Evolutionary conservation across 164 flowering plant genomes (phyloP).

Genomic region (Vitis riparia): DNA sequence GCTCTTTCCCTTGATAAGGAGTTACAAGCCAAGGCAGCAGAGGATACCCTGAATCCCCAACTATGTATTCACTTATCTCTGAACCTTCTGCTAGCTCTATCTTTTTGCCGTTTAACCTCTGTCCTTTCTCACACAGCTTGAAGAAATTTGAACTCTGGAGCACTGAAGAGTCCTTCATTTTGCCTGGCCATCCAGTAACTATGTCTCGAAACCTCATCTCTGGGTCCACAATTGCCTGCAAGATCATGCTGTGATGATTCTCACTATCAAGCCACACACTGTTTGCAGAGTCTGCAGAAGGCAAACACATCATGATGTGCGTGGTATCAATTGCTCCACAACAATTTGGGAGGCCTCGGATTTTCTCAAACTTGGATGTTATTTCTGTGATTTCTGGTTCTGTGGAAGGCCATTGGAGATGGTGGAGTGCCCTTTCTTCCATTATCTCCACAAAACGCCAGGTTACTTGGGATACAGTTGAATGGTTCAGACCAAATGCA

Average conservation of each 20-base stretch:
- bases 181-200: slow-evolving; percentile 94
- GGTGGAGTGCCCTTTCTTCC: slow-evolving; percentile 72
- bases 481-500: slow-evolving; percentile 63
- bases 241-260: slow-evolving; percentile 76
- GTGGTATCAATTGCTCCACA: slow-evolving; percentile 84
- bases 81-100: slow-evolving; percentile 49
- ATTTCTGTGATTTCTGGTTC: slow-evolving; percentile 57
- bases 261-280: slow-evolving; percentile 60
- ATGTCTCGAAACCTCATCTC: slow-evolving; percentile 82
- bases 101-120: slow-evolving; percentile 65
- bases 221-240: slow-evolving; percentile 81
- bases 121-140: slow-evolving; percentile 57
- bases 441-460: slow-evolving; percentile 88
- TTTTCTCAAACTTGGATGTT: slow-evolving; percentile 65
- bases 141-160: slow-evolving; percentile 63
- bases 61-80: slow-evolving; percentile 68
- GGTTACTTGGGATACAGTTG: slow-evolving; percentile 77
- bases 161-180: slow-evolving; percentile 52
- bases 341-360: slow-evolving; percentile 85
- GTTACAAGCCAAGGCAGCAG: slow-evolving; percentile 76
- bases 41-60: slow-evolving; percentile 77
- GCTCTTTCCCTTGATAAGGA: slow-evolving; percentile 73
- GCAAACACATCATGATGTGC: slow-evolving; percentile 65
- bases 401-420: slow-evolving; percentile 73
- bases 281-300: slow-evolving; percentile 48